Evolutionary conservation across 2,329 filamentous ascomycete species (phyloP), one percentile per base, ranked within the genome.

Genomic region (Akanthomyces dipterigenus): DNA sequence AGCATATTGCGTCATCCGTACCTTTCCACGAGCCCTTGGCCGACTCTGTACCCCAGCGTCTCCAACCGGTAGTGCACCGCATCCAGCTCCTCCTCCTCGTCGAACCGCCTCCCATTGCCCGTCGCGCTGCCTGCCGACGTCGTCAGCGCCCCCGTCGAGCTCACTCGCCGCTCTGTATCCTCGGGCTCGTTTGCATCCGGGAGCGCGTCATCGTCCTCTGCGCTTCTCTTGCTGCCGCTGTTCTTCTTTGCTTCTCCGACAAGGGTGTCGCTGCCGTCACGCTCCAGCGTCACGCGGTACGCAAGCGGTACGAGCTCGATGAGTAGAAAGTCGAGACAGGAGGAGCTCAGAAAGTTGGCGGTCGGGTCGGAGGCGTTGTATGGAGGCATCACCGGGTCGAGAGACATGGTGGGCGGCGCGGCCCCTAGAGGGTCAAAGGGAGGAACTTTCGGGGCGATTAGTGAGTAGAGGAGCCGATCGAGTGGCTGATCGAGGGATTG

Each of bases 251-350:
- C 46, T 26, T 64, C 59, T 12, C 66, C 34, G 54, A 63, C 59
- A 57, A 67, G 56, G 46, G 69, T 67, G 63, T 79, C 73, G 63
- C 81, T 74, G 57, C 75, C 77, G 62, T 86, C 84, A 5, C 91
- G 80, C 70, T 95, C 88, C 70, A 87, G 84, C 24, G 91, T 88
- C 64, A 98, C 82, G 66, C 95, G 87, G 75, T 96, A 91, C 5
- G 93, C 90, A 80, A 98, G 88, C 43, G 95, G 95, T 18, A 99
- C 95, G 60, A 99, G 85, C 78, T 99, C 95, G 72, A 98, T 98
- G 68, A 99, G 85, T 61, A 99, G 85, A 68, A 99, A 89, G 76
- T 99, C 95, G 69, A 99, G 86, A 73, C 90, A 92, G 53, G 93
- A 95, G 62, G 88, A 86, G 77, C 85, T 88, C 68, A 97, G 82